Evolutionary conservation across 441 rosid species (phyloP).

Genomic region (Cnidoscolus chayamansa): DNA sequence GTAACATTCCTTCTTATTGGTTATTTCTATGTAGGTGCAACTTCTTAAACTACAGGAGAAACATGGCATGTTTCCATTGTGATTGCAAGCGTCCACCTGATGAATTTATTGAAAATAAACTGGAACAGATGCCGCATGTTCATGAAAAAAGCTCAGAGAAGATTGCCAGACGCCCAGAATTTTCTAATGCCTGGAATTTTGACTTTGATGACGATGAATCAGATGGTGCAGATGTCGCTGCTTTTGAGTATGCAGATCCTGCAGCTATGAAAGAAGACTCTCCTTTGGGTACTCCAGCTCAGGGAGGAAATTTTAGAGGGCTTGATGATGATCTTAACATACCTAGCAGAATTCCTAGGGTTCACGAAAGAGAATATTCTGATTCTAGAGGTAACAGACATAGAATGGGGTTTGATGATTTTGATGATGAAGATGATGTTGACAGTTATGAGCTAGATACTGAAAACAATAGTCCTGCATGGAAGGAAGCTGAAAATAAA

Average conservation of each 20-base stretch:
- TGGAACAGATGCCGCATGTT: slow-evolving; percentile 50
- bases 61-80: slow-evolving; percentile 84
- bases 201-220: slow-evolving; percentile 95
- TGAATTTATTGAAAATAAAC: slow-evolving; percentile 52
- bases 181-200: slow-evolving; percentile 92
- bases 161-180: slow-evolving; percentile 44
- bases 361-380: slow-evolving; percentile 40
- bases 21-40: slow-evolving; percentile 66
- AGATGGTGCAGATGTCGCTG: slow-evolving; percentile 95
- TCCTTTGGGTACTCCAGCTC: slow-evolving; percentile 22
- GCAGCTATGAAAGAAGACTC: slow-evolving; percentile 34
- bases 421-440: slow-evolving; percentile 76
- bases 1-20: slow-evolving; percentile 20
- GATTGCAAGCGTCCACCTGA: slow-evolving; percentile 95
- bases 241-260: slow-evolving; percentile 83
- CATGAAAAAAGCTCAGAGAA: slow-evolving; percentile 41
- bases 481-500: slow-evolving; percentile 33
- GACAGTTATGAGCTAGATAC: slow-evolving; percentile 84
- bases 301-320: slow-evolving; percentile 39
- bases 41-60: slow-evolving; percentile 92
- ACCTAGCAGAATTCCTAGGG: slow-evolving; percentile 29
- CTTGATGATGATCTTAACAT: slow-evolving; percentile 38
- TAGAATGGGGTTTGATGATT: slow-evolving; percentile 78
- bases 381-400: slow-evolving; percentile 37
- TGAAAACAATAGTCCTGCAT: slow-evolving; percentile 31